Conservation (phyloP, 2,329 filamentous ascomycete species). For the Didymella arachidicola region DNA sequence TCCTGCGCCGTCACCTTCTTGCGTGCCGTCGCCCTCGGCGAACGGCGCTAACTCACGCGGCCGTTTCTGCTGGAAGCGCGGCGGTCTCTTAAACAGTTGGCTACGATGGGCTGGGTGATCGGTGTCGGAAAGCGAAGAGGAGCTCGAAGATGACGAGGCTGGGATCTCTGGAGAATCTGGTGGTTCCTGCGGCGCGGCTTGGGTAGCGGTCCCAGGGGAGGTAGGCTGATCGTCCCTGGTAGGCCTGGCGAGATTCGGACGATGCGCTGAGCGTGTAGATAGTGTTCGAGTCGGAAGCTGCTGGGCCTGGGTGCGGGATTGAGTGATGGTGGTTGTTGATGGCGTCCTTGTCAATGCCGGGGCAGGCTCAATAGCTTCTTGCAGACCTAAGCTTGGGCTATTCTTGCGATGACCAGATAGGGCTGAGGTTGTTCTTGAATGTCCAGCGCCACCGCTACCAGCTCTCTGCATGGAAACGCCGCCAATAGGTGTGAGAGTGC, state of each 20-base stretch:
- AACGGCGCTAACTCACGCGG: slow-evolving; percentile 37
- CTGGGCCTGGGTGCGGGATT: slow-evolving; percentile 42
- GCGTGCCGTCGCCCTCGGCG: slow-evolving; percentile 42
- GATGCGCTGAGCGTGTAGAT: slow-evolving; percentile 38
- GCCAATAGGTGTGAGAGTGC: slow-evolving; percentile 53
- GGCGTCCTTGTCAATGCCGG: slow-evolving; percentile 55
- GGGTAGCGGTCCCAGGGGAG: slow-evolving; percentile 14
- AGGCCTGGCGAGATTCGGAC: slow-evolving; percentile 31
- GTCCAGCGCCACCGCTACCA: slow-evolving; percentile 56
- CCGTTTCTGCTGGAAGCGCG: slow-evolving; percentile 46
- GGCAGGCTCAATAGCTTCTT: slow-evolving; percentile 54
- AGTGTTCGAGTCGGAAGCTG: slow-evolving; percentile 35
- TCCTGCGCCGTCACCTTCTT: slow-evolving; percentile 62
- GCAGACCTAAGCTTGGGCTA: slow-evolving; percentile 60
- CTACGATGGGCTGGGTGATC: slow-evolving; percentile 53
- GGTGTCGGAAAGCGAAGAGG: slow-evolving; percentile 46
- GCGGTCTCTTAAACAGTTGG: slow-evolving; percentile 55
- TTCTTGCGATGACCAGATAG: slow-evolving; percentile 66
- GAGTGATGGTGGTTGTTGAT: slow-evolving; percentile 59
- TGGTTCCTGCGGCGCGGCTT: slow-evolving; percentile 20
- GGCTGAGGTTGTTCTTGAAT: slow-evolving; percentile 59
- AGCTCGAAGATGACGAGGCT: slow-evolving; percentile 41
- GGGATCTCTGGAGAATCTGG: slow-evolving; percentile 34
- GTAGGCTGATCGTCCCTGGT: slow-evolving; percentile 25
- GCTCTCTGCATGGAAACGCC: slow-evolving; percentile 61